Evolutionary conservation across 2,329 filamentous ascomycete genomes (phyloP).

Genomic region (Colletotrichum simmondsii): DNA sequence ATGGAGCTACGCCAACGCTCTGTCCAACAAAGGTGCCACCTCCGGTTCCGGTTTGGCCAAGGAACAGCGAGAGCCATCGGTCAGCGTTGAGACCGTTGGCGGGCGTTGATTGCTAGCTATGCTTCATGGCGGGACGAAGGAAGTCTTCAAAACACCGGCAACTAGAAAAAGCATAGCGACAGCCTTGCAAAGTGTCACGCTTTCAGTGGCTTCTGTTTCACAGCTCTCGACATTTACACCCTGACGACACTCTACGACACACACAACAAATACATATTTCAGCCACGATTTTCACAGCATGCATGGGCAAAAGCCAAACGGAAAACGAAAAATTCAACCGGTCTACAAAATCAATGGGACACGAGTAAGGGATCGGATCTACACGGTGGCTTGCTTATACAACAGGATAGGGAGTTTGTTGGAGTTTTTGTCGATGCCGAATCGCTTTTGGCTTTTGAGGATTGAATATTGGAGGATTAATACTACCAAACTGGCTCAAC

Average conservation of each 20-base stretch:
- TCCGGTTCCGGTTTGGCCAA: slow-evolving; percentile 30
- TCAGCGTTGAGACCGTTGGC: slow-evolving; percentile 35
- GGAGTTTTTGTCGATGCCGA: slow-evolving; percentile 11
- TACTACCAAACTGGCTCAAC: neutral
- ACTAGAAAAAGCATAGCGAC: slow-evolving; percentile 28
- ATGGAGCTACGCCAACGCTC: slow-evolving; percentile 52
- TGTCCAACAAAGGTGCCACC: slow-evolving; percentile 35
- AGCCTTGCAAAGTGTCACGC: slow-evolving; percentile 13
- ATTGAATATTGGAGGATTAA: slow-evolving; percentile 17
- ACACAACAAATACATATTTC: slow-evolving; percentile 12
- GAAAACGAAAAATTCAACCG: slow-evolving; percentile 30
- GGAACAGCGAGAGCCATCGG: slow-evolving; percentile 35
- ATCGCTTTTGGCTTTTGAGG: neutral
- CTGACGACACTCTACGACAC: slow-evolving; percentile 31
- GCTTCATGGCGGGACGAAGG: neutral
- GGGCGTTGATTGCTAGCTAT: slow-evolving; percentile 27
- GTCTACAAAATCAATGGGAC: slow-evolving; percentile 32
- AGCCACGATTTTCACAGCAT: slow-evolving; percentile 31
- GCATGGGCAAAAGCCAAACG: slow-evolving; percentile 30
- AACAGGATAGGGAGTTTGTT: slow-evolving; percentile 30
- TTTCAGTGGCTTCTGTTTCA: slow-evolving; percentile 8
- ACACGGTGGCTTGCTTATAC: slow-evolving; percentile 33
- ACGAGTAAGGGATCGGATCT: slow-evolving; percentile 20
- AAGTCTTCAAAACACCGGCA: neutral
- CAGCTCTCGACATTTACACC: slow-evolving; percentile 25